Base-by-base conservation (phyloP, 345 rosid species). In the Bruguiera parviflora region DNA sequence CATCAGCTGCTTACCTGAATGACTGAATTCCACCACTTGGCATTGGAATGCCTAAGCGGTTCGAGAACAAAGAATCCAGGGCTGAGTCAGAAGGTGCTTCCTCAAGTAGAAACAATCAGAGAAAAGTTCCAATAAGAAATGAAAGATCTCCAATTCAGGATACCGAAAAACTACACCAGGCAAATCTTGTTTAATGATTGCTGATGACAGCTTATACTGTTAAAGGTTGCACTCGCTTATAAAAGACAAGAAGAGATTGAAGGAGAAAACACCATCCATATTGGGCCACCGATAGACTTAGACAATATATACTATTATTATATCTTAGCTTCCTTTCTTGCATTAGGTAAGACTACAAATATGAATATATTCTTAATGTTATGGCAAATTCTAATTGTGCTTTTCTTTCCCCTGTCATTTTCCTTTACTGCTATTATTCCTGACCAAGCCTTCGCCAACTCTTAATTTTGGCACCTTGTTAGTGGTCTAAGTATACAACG, bases 1-100 rank as follows among this genome's bases (percentile, higher is more conserved):
- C 56, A 51, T 67, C 46, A 39, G 43, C 65, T 63, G 51, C 39
- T 65, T 83, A 94, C 98, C 87, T 78, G 43, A 91, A 84, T 55
- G 96, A 80, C 61, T 85, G 88, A 60, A 76, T 73, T 69, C 67
- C 86, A 66, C 75, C 25, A 20, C 28, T 78, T 18, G 84, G 64
- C 89, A 84, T 84, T 71, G 71, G 57, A 69, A 73, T 63, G 58
- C 80, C 78, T 25, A 63, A 29, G 31, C 71, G 79, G 69, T 73
- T 74, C 29, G 79, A 75, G 73, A 81, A 78, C 20, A 84, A 19
- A 74, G 89, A 83, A 75, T 82, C 78, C 32, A 80, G 55, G 27
- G 81, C 82, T n/a, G 79, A 83, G 46, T 80, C 77, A 19, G 75
- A 78, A 60, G 72, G 81, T 65, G 70, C 61, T 80, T 79, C 95